phyloP scores from a whole-genome alignment of 2,329 filamentous ascomycete genomes.

The Penicillium decumbens region DNA sequence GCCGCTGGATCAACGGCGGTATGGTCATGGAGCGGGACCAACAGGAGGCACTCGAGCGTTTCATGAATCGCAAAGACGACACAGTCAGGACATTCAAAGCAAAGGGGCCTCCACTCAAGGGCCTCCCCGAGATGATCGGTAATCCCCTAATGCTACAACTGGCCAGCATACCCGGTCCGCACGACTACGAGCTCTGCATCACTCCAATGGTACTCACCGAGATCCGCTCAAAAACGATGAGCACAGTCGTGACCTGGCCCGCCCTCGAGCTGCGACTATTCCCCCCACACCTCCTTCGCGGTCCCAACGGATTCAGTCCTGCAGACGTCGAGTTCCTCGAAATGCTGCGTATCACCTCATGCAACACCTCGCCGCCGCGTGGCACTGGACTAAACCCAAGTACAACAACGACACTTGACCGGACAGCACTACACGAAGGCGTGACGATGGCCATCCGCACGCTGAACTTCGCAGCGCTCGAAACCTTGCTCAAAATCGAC shows the following conservation, averaged over 20 bases:
- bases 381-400: neutral
- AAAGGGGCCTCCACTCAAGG: neutral
- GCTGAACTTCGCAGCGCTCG: conserved; percentile 30
- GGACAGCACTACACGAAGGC: conserved; percentile 35
- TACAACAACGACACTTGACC: conserved; percentile 23
- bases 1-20: conserved; percentile 29
- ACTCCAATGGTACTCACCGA: conserved; percentile 18
- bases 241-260: conserved; percentile 15
- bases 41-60: conserved; percentile 15
- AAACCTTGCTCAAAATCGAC: conserved; percentile 38
- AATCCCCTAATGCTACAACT: neutral
- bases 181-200: conserved; percentile 22
- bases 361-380: conserved; percentile 4
- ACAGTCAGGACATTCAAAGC: conserved; percentile 15
- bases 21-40: conserved; percentile 21
- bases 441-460: conserved; percentile 38
- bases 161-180: conserved; percentile 1
- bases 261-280: conserved; percentile 20
- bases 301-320: conserved; percentile 27
- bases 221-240: conserved; percentile 13
- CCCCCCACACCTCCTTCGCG: conserved; percentile 30
- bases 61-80: conserved; percentile 21
- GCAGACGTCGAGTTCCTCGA: conserved; percentile 34
- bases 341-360: conserved; percentile 32
- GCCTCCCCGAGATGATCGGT: neutral